Base-by-base conservation (phyloP, 805 yeast genomes). In the Candida oleophila region DNA sequence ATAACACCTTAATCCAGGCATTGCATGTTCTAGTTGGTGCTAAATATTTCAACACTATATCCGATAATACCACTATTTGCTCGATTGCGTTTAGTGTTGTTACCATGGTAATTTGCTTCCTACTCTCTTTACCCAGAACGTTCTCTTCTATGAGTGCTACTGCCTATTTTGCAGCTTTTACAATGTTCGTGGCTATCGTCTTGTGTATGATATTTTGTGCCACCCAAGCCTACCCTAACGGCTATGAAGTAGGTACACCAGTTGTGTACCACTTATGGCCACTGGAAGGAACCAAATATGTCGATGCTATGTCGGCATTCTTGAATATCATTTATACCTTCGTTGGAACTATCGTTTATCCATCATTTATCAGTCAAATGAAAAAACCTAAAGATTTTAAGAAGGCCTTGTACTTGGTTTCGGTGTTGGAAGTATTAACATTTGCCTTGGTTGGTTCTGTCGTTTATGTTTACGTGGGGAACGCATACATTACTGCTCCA, bases 321-420 rank as follows among this genome's bases (percentile, higher is more conserved):
- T 66, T 81, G 55, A 81, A 81, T 62, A 81, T 81, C 53, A 80
- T 79, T 20, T 81, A 80, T 60, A 80, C 85, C 1, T 80, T 81
- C 63, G 85, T 80, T 20, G 86, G 86, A 3, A 85, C 81, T 60
- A 77, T 81, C 59, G 77, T 82, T 3, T 81, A 80, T 50, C 85
- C 85, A 1, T 78, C 83, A 19, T 81, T 81, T 60, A 81, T 81
- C 48, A 68, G 80, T 11, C 82, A 81, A 55, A 81, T 81, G 86
- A 71, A 68, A 51, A 65, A 69, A 43, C 86, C 85, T 22, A 64
- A 64, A 38, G 85, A 81, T 43, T 81, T 81, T 66, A 75, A 70
- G 49, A 81, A 80, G 62, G 84, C 83, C 1, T 61, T 81, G 20
- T 70, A 70, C 50, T 62, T 76, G 2, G 85, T 80, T 37, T 78